Evolutionary conservation across 2,329 filamentous ascomycete species (phyloP), one percentile per base, ranked within the genome.

Genomic region (Metarhizium guizhouense): DNA sequence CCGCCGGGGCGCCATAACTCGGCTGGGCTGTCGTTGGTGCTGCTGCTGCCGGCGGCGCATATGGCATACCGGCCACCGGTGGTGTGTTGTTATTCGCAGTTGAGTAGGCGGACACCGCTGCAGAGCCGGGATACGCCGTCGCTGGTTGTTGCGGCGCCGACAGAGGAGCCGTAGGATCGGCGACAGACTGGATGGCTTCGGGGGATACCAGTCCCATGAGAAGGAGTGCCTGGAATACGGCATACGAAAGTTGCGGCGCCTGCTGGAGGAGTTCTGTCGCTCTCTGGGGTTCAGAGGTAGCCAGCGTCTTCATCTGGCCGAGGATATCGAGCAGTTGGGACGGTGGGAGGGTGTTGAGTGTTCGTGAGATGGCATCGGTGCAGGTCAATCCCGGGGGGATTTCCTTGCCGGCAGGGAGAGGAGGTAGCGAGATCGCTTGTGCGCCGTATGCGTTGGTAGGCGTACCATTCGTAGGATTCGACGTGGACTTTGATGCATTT

Each of bases 191-290:
- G 54, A 97, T 85, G 3, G 91, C 85, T 63, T 86, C 85, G 14
- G 90, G 88, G 56, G 94, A 93, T 55, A 97, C 90, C 10, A 97
- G 84, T 49, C 91, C 90, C 83, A 97, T 94, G 42, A 96, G 83
- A 2, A 97, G 82, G 10, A 97, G 81, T 29, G 92, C 88, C 72
- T 97, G 93, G 74, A 97, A 97, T 61, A 97, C 87, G 56, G 94
- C 94, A 65, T 95, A 97, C 4, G 90, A 85, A 48, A 99, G 84
- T 72, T 99, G 94, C 0, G 94, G 94, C 1, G 92, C 91, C 74
- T 93, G 87, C 59, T 87, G 81, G 47, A 99, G 82, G 45, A 97
- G 83, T 66, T 95, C 90, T 0, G 87, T 91, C 3, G 92, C 92
- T 67, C 90, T 88, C 20, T 81, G 79, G 2, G 93, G 91, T 63